These are phyloP conservation scores for Aureobasidium sp. DNA, from an alignment of 2,329 filamentous ascomycete species.

Conservation along the genomic window DNA sequence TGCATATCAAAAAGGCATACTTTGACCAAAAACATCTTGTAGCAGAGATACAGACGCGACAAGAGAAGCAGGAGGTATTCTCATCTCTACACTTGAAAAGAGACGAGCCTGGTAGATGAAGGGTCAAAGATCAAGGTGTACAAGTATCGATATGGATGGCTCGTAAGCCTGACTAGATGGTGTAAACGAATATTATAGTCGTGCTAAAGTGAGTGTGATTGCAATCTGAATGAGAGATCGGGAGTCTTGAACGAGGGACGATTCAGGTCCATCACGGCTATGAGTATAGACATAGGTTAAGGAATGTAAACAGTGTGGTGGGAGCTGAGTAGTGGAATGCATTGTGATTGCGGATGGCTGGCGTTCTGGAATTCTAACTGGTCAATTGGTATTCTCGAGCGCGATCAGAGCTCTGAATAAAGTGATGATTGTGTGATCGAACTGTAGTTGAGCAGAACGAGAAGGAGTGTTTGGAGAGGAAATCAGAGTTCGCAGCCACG, in stretches of 20 bases:
- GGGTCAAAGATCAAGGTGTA: neutral
- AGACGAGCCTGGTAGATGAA: too few species aligned
- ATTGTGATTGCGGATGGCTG: neutral
- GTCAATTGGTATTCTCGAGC: too few species aligned
- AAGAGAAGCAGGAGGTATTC: neutral
- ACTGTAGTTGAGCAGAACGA: neutral
- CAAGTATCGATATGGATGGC: too few species aligned
- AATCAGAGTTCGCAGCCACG: too few species aligned
- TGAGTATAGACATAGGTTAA: neutral
- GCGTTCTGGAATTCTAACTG: neutral
- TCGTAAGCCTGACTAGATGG: neutral
- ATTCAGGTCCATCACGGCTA: neutral
- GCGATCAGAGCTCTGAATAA: too few species aligned
- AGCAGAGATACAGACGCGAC: neutral
- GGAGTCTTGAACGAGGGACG: too few species aligned
- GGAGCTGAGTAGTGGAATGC: slow-evolving; percentile 19
- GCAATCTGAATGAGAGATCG: too few species aligned
- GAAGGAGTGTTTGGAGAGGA: too few species aligned
- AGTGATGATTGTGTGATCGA: neutral
- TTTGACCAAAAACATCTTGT: slow-evolving; percentile 3
- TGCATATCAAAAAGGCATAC: neutral
- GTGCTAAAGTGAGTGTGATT: neutral
- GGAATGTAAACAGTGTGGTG: slow-evolving; percentile 16
- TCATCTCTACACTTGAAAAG: neutral
- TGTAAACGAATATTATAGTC: neutral